Conservation (phyloP, 1,139 yeast genomes). For the Debaryomycetaceae sp. region DNA sequence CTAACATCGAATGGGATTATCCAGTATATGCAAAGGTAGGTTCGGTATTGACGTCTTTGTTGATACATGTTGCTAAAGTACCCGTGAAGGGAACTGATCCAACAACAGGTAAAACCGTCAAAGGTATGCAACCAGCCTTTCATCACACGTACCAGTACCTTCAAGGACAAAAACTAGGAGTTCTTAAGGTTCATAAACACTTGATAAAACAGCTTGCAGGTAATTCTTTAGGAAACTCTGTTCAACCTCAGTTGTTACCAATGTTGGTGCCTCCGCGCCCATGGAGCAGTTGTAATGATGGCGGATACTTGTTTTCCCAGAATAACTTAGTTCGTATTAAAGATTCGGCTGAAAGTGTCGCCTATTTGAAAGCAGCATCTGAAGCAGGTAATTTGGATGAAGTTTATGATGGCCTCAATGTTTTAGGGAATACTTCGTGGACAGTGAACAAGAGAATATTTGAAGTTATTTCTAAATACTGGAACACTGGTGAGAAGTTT, state of each 20-base stretch:
- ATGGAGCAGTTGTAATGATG: slow-evolving; percentile 78
- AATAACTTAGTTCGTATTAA: slow-evolving; percentile 68
- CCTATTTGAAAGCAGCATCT: slow-evolving; percentile 83
- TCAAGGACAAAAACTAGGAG: slow-evolving; percentile 78
- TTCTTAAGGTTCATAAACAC: slow-evolving; percentile 70
- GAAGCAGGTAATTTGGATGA: slow-evolving; percentile 60
- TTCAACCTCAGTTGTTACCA: slow-evolving; percentile 88
- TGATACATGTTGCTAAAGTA: slow-evolving; percentile 80
- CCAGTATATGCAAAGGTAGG: slow-evolving; percentile 78
- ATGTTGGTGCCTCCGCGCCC: slow-evolving; percentile 89
- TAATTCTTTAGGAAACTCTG: slow-evolving; percentile 60
- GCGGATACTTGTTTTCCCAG: slow-evolving; percentile 75
- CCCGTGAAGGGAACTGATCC: slow-evolving; percentile 79
- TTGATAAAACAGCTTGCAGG: slow-evolving; percentile 66
- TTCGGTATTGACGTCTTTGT: slow-evolving; percentile 67
- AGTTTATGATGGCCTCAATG: slow-evolving; percentile 78
- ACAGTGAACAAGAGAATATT: slow-evolving; percentile 75
- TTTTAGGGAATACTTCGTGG: slow-evolving; percentile 89
- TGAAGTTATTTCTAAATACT: slow-evolving; percentile 65
- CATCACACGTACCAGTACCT: slow-evolving; percentile 82
- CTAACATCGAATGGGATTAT: slow-evolving; percentile 39
- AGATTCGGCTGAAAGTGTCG: slow-evolving; percentile 86
- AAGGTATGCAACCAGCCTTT: slow-evolving; percentile 85
- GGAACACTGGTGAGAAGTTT: slow-evolving; percentile 83
- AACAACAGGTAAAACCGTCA: slow-evolving; percentile 59